phyloP scores from a whole-genome alignment of 2,329 filamentous ascomycete genomes.

The Davidsoniella virescens region DNA sequence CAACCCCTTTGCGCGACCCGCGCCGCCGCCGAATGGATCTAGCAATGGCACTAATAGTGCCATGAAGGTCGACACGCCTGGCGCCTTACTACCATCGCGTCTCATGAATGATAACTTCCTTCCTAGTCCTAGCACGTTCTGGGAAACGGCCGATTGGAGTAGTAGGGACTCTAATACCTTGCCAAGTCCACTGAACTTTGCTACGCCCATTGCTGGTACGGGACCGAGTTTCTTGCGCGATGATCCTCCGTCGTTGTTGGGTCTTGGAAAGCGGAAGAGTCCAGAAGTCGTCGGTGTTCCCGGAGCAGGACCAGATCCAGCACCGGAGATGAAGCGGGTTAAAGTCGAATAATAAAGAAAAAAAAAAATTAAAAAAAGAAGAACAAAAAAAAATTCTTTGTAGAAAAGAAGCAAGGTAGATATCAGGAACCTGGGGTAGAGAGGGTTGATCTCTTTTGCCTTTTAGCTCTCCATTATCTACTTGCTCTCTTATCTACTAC shows the following conservation, averaged over 20 bases:
- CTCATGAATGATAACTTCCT: constrained; percentile 72
- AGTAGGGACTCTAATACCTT: constrained; percentile 73
- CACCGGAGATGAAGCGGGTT: constrained; percentile 35
- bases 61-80: constrained; percentile 49
- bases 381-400: background rate
- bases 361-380: constrained; percentile 5
- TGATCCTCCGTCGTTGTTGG: constrained; percentile 21
- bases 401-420: background rate
- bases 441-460: background rate
- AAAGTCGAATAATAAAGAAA: constrained; percentile 29
- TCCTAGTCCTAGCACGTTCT: constrained; percentile 83
- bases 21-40: constrained; percentile 45
- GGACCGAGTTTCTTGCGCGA: constrained; percentile 49
- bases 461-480: background rate
- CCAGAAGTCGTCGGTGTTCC: constrained; percentile 30
- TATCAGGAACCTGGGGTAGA: background rate
- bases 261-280: constrained; percentile 37
- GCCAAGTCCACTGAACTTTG: constrained; percentile 83
- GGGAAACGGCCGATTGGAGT: constrained; percentile 59
- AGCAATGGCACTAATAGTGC: constrained; percentile 15
- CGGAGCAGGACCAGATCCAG: constrained; percentile 26
- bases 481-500: background rate
- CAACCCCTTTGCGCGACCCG: constrained; percentile 85
- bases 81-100: constrained; percentile 65
- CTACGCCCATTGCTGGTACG: constrained; percentile 54